Evolutionary conservation across 78 protist genomes (phyloP).

Genomic region (Parvularia atlantis): DNA sequence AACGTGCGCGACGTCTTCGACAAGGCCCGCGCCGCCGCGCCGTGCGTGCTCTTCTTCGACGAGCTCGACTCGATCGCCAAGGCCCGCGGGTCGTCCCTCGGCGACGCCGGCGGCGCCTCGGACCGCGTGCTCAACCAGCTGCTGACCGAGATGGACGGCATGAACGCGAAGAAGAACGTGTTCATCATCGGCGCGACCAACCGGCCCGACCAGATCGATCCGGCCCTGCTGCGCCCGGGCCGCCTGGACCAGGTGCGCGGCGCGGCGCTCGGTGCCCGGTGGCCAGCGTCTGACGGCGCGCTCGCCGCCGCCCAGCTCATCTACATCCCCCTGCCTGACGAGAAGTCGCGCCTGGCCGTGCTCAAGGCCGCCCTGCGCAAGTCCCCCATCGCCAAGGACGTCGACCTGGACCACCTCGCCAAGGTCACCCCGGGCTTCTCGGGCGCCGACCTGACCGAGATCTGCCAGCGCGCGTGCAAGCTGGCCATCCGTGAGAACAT

Average conservation of each 20-base stretch:
- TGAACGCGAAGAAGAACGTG: constrained; percentile 96
- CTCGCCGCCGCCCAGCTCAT: too few species aligned
- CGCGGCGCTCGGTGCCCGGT: too few species aligned
- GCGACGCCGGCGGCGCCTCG: constrained; percentile 99
- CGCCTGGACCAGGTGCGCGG: too few species aligned
- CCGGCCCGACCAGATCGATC: constrained; percentile 99
- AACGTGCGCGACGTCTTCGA: constrained; percentile 99
- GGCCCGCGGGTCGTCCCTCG: constrained; percentile 88
- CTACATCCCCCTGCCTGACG: constrained; percentile 99
- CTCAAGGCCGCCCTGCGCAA: constrained; percentile 89
- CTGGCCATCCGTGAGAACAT: constrained; percentile 96
- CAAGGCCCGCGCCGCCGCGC: constrained; percentile 99
- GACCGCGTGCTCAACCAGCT: constrained; percentile 99
- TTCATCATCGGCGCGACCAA: constrained; percentile 99
- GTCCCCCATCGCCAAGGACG: constrained; percentile 86
- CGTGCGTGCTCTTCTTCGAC: constrained; percentile 99
- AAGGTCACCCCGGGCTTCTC: constrained; percentile 88
- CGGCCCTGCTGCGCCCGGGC: constrained; percentile 99
- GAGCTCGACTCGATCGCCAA: constrained; percentile 98
- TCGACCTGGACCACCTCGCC: constrained; percentile 84
- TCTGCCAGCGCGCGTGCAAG: constrained; percentile 96
- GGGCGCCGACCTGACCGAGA: constrained; percentile 98
- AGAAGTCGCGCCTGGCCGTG: constrained; percentile 77
- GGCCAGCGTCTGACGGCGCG: too few species aligned
- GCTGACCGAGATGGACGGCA: constrained; percentile 99